Conservation (phyloP, 805 yeast genomes). For the Babjeviella inositovora region DNA sequence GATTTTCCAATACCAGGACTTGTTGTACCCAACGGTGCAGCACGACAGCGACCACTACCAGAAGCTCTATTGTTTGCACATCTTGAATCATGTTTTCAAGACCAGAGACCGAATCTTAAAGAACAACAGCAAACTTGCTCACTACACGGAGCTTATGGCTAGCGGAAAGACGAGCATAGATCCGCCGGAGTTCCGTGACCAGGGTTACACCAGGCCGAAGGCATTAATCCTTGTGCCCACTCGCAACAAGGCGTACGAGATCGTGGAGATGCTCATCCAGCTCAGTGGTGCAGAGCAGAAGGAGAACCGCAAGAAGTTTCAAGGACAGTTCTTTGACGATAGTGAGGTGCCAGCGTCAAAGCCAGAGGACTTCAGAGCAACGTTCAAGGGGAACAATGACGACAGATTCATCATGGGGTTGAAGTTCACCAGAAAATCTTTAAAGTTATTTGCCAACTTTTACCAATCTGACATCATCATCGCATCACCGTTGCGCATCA, state of each 20-base stretch:
- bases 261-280: constrained; percentile 43
- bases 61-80: constrained; percentile 53
- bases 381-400: constrained; percentile 79
- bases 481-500: constrained; percentile 85
- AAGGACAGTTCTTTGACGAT: constrained; percentile 45
- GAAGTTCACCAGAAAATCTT: constrained; percentile 75
- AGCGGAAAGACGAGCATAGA: constrained; percentile 17
- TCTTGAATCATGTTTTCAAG: constrained; percentile 69
- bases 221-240: constrained; percentile 75
- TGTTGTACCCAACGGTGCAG: constrained; percentile 39
- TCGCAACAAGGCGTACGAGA: constrained; percentile 56
- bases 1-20: constrained; percentile 58
- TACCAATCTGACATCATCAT: constrained; percentile 74
- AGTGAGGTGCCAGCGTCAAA: constrained; percentile 33
- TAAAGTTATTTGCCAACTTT: constrained; percentile 73
- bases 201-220: constrained; percentile 91
- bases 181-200: constrained; percentile 66
- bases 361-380: constrained; percentile 69
- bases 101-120: constrained; percentile 77
- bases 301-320: constrained; percentile 69
- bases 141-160: constrained; percentile 21
- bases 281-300: constrained; percentile 58
- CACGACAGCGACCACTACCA: constrained; percentile 37
- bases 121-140: constrained; percentile 44
- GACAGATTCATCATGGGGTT: constrained; percentile 88